Base-by-base conservation (phyloP, 2,329 filamentous ascomycete genomes). In the Penicillium expansum region DNA sequence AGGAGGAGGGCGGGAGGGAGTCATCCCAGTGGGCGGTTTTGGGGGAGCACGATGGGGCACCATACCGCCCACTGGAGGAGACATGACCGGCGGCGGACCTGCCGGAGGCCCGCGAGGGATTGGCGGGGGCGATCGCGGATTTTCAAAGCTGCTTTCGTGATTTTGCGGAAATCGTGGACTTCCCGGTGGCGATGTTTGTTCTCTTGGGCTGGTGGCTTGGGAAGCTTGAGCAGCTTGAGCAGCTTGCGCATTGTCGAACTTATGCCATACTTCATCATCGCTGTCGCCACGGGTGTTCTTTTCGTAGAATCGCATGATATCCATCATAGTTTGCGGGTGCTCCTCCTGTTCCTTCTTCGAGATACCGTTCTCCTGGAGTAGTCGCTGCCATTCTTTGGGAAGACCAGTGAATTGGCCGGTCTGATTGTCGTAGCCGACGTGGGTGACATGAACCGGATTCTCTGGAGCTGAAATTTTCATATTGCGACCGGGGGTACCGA, bases 221-320 rank as follows among this genome's bases (percentile, higher is more conserved):
- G 89, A 91, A 77, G 48, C 48, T 50, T 88, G 86, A 51, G 89
- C 91, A 77, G 48, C 48, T 50, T 50, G 48, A n/a, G 49, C 38
- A 27, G 38, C 38, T 35, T 52, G 86, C 52, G 89, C 91, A 77
- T 96, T 87, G 68, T 95, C 91, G 74, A 99, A 97, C 75, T 99
- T 99, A 75, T 97, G 92, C 80, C 94, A 91, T 56, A 94, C 88
- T 67, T 90, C 89, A 69, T 96, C 91, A 71, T 97, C 91, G 60
- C 86, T 85, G 57, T 85, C 86, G 66, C 82, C 84, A 66, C 93
- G 91, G 27, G 90, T 89, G 62, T 91, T 96, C 77, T 96, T 93
- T 74, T 97, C 95, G 81, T 96, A 97, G 74, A 97, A 97, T 58
- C 89, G 90, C 76, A 99, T 88, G 68, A 99, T 94, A 74, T 97